These are phyloP conservation scores for Trebouxia sp. DNA, from an alignment of 139 green algal species.

Conservation along the genomic window DNA sequence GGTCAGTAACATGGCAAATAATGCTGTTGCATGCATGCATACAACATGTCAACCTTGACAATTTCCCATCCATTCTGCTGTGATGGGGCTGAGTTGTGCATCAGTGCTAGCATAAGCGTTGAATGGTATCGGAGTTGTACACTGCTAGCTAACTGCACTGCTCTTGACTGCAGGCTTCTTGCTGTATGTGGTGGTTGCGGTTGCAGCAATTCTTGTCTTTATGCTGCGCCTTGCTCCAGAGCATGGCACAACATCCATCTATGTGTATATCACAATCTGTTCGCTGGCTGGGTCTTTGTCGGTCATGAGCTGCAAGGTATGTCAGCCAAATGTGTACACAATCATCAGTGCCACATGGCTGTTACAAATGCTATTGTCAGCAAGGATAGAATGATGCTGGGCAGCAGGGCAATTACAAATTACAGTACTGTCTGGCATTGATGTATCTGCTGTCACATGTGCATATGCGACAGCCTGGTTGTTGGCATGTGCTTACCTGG, in stretches of 20 bases:
- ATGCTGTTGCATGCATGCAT: too few species aligned
- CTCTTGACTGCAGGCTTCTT: constrained; percentile 75
- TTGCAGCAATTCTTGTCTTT: constrained; percentile 65
- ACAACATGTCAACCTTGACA: too few species aligned
- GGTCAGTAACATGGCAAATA: constrained; percentile 41
- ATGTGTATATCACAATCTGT: constrained; percentile 97
- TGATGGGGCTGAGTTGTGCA: too few species aligned
- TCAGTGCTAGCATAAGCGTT: neutral
- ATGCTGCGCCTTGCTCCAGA: constrained; percentile 61
- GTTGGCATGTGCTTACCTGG: too few species aligned
- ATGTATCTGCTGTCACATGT: too few species aligned
- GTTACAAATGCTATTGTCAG: too few species aligned
- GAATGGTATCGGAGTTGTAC: neutral
- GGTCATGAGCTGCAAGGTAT: constrained; percentile 95
- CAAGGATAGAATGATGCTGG: too few species aligned
- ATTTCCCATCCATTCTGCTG: neutral
- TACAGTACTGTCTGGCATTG: too few species aligned
- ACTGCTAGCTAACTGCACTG: neutral
- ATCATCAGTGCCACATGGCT: too few species aligned
- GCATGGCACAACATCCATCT: constrained; percentile 76
- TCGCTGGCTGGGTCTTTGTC: constrained; percentile 90
- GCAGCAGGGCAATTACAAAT: too few species aligned
- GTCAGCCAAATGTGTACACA: too few species aligned
- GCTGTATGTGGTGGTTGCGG: constrained; percentile 67
- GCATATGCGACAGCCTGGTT: too few species aligned